These are phyloP conservation scores for Lecanicillium sp. DNA, from an alignment of 2,329 filamentous ascomycete species.

Conservation along the genomic window DNA sequence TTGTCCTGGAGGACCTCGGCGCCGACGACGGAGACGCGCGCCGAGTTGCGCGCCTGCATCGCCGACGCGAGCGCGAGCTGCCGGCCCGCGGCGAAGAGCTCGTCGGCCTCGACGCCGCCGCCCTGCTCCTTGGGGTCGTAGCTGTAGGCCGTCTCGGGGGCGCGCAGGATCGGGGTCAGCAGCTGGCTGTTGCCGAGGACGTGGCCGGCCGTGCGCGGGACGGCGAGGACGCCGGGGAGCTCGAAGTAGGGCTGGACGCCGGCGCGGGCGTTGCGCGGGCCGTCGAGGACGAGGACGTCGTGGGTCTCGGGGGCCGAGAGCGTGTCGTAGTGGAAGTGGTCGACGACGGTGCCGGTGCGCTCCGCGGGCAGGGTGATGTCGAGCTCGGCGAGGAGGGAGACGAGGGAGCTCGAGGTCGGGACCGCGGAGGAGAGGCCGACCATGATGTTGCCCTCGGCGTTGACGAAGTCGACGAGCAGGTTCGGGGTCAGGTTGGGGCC, in stretches of 20 bases:
- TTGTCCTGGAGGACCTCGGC: constrained; percentile 80
- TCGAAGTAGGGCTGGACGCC: constrained; percentile 74
- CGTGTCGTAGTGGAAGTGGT: constrained; percentile 92
- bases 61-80: constrained; percentile 82
- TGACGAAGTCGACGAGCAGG: constrained; percentile 82
- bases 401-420: constrained; percentile 65
- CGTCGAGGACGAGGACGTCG: constrained; percentile 76
- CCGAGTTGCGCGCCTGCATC: constrained; percentile 88
- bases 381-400: constrained; percentile 76
- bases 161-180: constrained; percentile 74
- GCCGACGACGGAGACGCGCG: constrained; percentile 78
- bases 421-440: constrained; percentile 71
- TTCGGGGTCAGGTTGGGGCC: constrained; percentile 84
- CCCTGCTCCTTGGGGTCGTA: constrained; percentile 88
- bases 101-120: constrained; percentile 58
- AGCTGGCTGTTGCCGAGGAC: constrained; percentile 71
- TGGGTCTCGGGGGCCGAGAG: constrained; percentile 73
- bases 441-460: constrained; percentile 85
- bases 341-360: constrained; percentile 78
- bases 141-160: constrained; percentile 79
- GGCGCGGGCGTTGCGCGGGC: constrained; percentile 56
- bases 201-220: constrained; percentile 77
- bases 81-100: constrained; percentile 75
- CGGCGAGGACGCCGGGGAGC: constrained; percentile 57
- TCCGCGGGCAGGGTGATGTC: constrained; percentile 84